These are phyloP conservation scores for Fusarium paranaense DNA, from an alignment of 2,329 filamentous ascomycete species.

Conservation along the genomic window DNA sequence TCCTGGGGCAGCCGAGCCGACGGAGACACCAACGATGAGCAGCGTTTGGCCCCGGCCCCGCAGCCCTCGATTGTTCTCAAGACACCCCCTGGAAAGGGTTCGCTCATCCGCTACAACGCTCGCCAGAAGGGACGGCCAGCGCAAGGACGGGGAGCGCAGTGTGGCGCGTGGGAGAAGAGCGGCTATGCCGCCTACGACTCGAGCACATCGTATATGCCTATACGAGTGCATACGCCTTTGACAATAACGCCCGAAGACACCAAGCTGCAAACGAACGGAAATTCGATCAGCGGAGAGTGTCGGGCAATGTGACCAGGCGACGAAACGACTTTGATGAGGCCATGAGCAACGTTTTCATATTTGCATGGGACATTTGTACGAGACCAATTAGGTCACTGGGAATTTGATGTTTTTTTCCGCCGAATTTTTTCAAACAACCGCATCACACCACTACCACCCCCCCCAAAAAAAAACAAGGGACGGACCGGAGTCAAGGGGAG, in stretches of 20 bases:
- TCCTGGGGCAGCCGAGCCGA: slow-evolving; percentile 96
- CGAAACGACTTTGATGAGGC: slow-evolving; percentile 44
- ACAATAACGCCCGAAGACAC: slow-evolving; percentile 34
- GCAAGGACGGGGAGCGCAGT: slow-evolving; percentile 35
- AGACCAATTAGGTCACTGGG: slow-evolving; percentile 29
- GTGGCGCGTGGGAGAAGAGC: slow-evolving; percentile 47
- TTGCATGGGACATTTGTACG: slow-evolving; percentile 28
- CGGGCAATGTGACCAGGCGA: slow-evolving; percentile 38
- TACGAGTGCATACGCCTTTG: slow-evolving; percentile 44
- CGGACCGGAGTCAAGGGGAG: slow-evolving; percentile 23
- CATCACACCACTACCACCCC: slow-evolving; percentile 33
- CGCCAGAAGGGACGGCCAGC: slow-evolving; percentile 54
- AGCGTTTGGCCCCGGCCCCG: slow-evolving; percentile 70
- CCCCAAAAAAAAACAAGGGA: slow-evolving; percentile 23
- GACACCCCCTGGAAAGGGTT: slow-evolving; percentile 56
- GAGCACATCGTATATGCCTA: slow-evolving; percentile 50
- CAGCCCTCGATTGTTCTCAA: slow-evolving; percentile 56
- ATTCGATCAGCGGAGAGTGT: slow-evolving; percentile 35
- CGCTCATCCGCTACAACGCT: slow-evolving; percentile 60
- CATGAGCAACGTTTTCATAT: slow-evolving; percentile 42
- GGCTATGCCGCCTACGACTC: slow-evolving; percentile 51
- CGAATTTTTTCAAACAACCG: slow-evolving; percentile 18
- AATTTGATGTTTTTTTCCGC: slow-evolving; percentile 23
- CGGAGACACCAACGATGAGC: slow-evolving; percentile 84
- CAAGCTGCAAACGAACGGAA: slow-evolving; percentile 40